Percentiles rank a stretch among this genome's conserved stretches.
phyloP scores from a whole-genome alignment of 1,284 basidiomycete species.

The Leccinum pallidistipes region DNA sequence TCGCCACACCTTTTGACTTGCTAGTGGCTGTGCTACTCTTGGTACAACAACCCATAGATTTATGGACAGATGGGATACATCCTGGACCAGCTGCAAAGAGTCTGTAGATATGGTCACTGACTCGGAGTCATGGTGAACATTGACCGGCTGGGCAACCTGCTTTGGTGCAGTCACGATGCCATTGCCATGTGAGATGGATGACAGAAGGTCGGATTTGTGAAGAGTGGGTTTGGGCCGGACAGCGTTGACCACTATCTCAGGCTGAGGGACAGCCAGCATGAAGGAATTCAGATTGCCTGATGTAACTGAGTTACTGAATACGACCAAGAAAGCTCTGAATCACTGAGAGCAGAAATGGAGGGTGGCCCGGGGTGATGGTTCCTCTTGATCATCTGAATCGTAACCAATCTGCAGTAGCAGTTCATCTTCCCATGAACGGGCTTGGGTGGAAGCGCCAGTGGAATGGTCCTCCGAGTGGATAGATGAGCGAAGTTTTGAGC shows the following conservation, averaged over 20 bases:
- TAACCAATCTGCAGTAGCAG: neutral
- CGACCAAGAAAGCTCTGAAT: neutral
- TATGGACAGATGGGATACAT: too few species aligned
- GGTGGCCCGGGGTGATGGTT: neutral
- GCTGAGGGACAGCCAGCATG: neutral
- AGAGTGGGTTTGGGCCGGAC: neutral
- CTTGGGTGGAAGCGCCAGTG: neutral
- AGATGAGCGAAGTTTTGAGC: neutral
- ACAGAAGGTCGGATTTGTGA: neutral
- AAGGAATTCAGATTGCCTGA: neutral
- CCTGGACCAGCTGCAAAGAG: neutral
- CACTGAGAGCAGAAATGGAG: neutral
- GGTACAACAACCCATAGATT: neutral
- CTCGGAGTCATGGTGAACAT: neutral
- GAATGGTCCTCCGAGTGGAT: neutral
- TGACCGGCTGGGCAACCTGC: neutral
- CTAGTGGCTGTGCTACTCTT: too few species aligned
- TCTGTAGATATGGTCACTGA: neutral
- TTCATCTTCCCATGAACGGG: conserved; percentile 3
- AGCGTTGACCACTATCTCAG: neutral
- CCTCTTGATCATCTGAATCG: neutral
- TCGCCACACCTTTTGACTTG: too few species aligned
- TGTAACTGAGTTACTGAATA: too few species aligned
- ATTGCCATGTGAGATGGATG: neutral
- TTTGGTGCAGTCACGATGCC: neutral